These are phyloP conservation scores for Basipetospora chlamydospora DNA, from an alignment of 2,329 filamentous ascomycete genomes.

Conservation along the genomic window DNA sequence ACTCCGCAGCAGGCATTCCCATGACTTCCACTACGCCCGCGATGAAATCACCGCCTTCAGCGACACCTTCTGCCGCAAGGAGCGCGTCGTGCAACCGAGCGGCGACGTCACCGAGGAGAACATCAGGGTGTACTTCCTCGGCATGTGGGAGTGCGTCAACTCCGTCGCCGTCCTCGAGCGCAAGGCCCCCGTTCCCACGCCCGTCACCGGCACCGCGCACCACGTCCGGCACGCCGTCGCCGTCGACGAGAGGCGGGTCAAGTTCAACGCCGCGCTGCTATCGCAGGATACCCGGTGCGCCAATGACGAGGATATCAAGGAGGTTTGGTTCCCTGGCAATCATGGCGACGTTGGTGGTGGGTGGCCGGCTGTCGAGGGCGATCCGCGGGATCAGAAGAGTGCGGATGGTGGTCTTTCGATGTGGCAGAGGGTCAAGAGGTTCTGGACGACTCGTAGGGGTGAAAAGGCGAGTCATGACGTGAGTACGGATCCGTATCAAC, in stretches of 20 bases:
- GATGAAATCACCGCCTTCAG: conserved; percentile 30
- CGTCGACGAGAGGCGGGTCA: conserved; percentile 37
- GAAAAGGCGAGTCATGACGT: conserved; percentile 17
- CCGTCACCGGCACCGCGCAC: conserved; percentile 24
- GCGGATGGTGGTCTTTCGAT: conserved; percentile 15
- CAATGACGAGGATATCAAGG: conserved; percentile 42
- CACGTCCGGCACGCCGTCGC: conserved; percentile 37
- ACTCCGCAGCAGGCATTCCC: neutral
- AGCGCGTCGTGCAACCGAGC: conserved; percentile 9
- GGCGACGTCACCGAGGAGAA: conserved; percentile 14
- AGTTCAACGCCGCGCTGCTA: conserved; percentile 37
- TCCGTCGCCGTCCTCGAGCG: conserved; percentile 28
- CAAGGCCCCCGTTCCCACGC: conserved; percentile 22
- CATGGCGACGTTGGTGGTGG: conserved; percentile 71
- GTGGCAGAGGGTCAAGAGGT: conserved; percentile 21
- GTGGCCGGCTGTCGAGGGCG: conserved; percentile 22
- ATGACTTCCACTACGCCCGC: conserved; percentile 25
- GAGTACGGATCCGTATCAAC: conserved; percentile 20
- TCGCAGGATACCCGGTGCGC: conserved; percentile 21
- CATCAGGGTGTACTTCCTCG: conserved; percentile 38
- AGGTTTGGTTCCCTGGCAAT: conserved; percentile 68
- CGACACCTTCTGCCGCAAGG: conserved; percentile 30
- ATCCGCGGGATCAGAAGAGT: too few species aligned
- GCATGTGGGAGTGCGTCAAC: conserved; percentile 40
- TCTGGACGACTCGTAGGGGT: conserved; percentile 20